Conservation (phyloP, 2,329 filamentous ascomycete genomes). For the Madurella mycetomatis region DNA sequence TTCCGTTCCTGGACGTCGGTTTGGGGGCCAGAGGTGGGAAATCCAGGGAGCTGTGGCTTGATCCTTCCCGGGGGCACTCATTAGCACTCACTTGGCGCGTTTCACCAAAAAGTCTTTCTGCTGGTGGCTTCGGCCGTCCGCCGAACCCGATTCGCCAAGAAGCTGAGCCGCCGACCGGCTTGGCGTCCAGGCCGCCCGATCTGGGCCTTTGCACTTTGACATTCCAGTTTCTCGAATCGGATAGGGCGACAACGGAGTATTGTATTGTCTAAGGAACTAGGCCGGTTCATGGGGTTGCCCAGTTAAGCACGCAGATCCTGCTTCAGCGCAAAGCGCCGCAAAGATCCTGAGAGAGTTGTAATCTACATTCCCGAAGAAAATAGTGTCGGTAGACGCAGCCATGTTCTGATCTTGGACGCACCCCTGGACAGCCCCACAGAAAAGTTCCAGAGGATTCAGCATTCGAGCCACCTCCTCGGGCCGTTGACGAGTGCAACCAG, state of each 20-base stretch:
- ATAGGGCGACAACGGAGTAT: too few species aligned
- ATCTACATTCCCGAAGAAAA: too few species aligned
- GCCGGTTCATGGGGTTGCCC: too few species aligned
- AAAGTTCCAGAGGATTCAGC: neutral
- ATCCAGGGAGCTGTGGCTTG: conserved; percentile 9
- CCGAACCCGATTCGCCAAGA: neutral
- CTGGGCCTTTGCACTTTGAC: neutral
- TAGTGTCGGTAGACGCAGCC: too few species aligned
- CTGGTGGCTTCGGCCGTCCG: too few species aligned
- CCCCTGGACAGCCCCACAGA: neutral
- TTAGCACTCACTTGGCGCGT: neutral
- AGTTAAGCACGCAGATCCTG: too few species aligned
- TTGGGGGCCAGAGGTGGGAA: neutral
- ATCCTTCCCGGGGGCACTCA: neutral
- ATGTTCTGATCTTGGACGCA: neutral
- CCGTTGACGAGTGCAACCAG: neutral
- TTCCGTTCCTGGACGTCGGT: neutral
- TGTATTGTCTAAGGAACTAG: too few species aligned
- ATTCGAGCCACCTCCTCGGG: neutral
- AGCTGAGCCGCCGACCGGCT: neutral
- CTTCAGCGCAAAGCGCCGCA: too few species aligned
- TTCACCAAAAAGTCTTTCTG: neutral
- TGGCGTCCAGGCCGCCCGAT: neutral
- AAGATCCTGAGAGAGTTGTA: too few species aligned
- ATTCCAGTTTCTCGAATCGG: neutral